phyloP scores from a whole-genome alignment of 2,329 filamentous ascomycete species.

The Stylonectria norvegica region DNA sequence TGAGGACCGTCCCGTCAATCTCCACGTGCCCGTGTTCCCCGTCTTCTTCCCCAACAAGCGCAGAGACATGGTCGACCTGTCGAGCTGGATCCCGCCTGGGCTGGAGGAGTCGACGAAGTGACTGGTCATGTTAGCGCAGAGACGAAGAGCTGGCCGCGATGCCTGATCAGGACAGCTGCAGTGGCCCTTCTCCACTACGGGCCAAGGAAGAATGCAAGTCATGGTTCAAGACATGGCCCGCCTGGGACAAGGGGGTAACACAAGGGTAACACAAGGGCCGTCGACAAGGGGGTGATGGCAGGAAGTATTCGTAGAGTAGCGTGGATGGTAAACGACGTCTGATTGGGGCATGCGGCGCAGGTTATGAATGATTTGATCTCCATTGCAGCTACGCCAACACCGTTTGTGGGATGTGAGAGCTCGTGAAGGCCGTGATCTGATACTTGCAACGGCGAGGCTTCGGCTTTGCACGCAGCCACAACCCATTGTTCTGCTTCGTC shows the following conservation, averaged over 20 bases:
- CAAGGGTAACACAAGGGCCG: no score
- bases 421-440: not conserved
- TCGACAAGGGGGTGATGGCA: no score
- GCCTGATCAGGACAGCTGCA: constrained; percentile 22
- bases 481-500: not conserved
- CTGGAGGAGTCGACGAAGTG: constrained; percentile 15
- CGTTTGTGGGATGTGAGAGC: constrained; percentile 13
- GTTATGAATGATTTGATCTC: constrained; percentile 23
- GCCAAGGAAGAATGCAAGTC: constrained; percentile 26
- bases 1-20: constrained; percentile 14
- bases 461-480: not conserved
- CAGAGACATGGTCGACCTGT: not conserved
- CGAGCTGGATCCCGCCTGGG: not conserved
- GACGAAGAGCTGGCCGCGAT: constrained; percentile 12
- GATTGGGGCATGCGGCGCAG: constrained; percentile 14
- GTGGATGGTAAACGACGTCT: constrained; percentile 15
- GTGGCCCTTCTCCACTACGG: constrained; percentile 13
- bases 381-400: constrained; percentile 14
- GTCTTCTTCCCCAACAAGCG: not conserved
- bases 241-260: constrained; percentile 24
- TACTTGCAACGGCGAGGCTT: not conserved
- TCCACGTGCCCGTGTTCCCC: constrained; percentile 15
- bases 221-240: constrained; percentile 27
- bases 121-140: constrained; percentile 22
- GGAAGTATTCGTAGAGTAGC: constrained; percentile 21